Evolutionary conservation across 139 green algal genomes (phyloP), one percentile per base, ranked within the genome.

Genomic region (Chlamydomonas asymmetrica): DNA sequence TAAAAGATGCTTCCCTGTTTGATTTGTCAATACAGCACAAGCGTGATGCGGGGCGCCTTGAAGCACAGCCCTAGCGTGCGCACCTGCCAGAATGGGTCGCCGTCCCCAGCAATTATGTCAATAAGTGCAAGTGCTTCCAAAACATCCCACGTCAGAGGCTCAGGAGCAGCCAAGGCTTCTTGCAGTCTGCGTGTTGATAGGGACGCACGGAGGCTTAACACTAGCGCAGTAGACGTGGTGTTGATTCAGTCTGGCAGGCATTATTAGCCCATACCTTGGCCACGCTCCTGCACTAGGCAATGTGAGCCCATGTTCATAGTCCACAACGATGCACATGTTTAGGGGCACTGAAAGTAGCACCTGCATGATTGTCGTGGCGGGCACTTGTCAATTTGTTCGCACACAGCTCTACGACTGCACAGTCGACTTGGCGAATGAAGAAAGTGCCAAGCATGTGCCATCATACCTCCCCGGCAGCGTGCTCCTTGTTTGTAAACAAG

Each of bases 51-150:
- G n/a, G n/a, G n/a, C n/a, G n/a, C n/a, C n/a, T n/a, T n/a, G n/a
- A n/a, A n/a, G n/a, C n/a, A n/a, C n/a, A n/a, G n/a, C n/a, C n/a
- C n/a, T 27, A 35, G 54, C 10, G 54, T 27, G 48, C 66, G 63
- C 3, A 32, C 43, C 2, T 64, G 31, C 76, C 76, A 82, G 52
- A 82, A 82, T 13, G 66, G 41, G 23, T 70, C 71, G 9, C 71
- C 66, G 45, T 84, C 71, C 3, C 71, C 71, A 48, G 71, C 78
- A 16, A 88, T 78, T 0, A 38, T 72, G 64, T 93, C 89, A 20
- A 93, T 66, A 1, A 93, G 76, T 0, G 88, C 89, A 27, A 93
- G 66, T 0, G 85, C 82, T 52, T 87, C 63, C n/a, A 93, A 67
- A 6, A 93, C 31, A 71, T 93, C 88, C 89, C 89, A 92, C 5